phyloP scores from a whole-genome alignment of 306 rosid genomes.

The Geum urbanum region DNA sequence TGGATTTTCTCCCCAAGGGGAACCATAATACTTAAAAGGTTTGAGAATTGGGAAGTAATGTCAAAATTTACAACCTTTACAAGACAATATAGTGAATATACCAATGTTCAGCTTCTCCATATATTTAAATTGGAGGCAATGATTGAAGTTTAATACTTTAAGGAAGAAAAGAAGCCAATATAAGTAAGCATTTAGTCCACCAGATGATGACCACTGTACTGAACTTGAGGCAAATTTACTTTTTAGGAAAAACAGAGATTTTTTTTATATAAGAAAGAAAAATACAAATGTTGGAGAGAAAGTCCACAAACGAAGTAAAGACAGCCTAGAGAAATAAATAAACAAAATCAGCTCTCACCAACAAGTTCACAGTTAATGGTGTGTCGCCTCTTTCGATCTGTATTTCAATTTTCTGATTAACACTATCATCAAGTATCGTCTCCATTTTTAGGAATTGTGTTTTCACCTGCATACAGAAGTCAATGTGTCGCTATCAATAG shows the following conservation, averaged over 20 bases:
- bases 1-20: too few relatives aligned
- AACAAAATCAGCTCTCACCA: constrained; percentile 49
- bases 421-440: constrained; percentile 87
- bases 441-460: constrained; percentile 92
- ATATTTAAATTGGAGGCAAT: too few relatives aligned
- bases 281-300: too few relatives aligned
- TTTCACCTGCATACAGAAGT: constrained; percentile 57
- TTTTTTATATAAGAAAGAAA: too few relatives aligned
- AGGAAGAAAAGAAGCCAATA: not conserved
- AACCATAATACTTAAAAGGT: too few relatives aligned
- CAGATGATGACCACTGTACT: not conserved
- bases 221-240: not conserved
- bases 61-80: too few relatives aligned
- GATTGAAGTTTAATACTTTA: not conserved
- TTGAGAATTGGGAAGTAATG: too few relatives aligned
- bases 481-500: constrained; percentile 10
- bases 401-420: constrained; percentile 59
- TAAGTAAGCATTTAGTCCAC: not conserved
- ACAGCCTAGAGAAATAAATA: constrained; percentile 9
- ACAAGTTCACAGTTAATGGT: constrained; percentile 48
- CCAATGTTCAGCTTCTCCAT: not conserved
- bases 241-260: too few relatives aligned
- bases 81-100: too few relatives aligned
- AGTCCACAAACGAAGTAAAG: too few relatives aligned
- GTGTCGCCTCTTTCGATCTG: constrained; percentile 86